These are phyloP conservation scores for Cantharellus cinnabarinus DNA, from an alignment of 768 basidiomycete species.

Conservation along the genomic window DNA sequence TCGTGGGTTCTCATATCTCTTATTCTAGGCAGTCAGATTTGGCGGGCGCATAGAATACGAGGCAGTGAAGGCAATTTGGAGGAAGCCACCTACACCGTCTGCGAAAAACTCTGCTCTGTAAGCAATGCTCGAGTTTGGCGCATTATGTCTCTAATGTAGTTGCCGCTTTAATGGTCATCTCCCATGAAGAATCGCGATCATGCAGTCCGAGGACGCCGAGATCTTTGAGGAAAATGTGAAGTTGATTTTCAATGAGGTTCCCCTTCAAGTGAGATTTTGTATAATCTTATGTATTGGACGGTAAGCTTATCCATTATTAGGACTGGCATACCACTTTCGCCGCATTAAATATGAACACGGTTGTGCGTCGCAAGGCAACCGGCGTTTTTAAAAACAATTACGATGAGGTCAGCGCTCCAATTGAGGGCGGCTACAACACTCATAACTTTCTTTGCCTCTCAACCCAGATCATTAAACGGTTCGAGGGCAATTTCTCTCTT, in stretches of 20 bases:
- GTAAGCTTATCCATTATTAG: conserved; percentile 19
- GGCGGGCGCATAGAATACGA: conserved; percentile 62
- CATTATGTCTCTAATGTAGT: no score
- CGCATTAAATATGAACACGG: conserved; percentile 35
- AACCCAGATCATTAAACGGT: conserved; percentile 38
- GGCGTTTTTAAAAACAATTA: conserved; percentile 54
- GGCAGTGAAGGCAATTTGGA: conserved; percentile 43
- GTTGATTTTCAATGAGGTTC: conserved; percentile 27
- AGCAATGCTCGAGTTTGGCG: conserved; percentile 10
- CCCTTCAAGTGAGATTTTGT: not conserved
- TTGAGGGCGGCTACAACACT: not conserved
- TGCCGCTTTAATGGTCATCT: not conserved
- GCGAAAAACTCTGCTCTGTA: conserved; percentile 53
- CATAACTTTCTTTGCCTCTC: not conserved
- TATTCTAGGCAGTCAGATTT: conserved; percentile 40
- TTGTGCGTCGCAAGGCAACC: conserved; percentile 31
- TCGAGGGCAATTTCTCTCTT: conserved; percentile 47
- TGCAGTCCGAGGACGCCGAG: not conserved
- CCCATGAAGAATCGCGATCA: not conserved
- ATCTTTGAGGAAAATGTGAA: conserved; percentile 37
- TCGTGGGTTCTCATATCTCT: not conserved
- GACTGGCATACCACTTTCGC: conserved; percentile 34
- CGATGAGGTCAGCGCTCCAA: conserved; percentile 25
- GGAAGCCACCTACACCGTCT: conserved; percentile 54
- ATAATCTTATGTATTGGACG: not conserved